Conservation (phyloP, 2,329 filamentous ascomycete genomes). For the Pseudopyricularia cyperi region DNA sequence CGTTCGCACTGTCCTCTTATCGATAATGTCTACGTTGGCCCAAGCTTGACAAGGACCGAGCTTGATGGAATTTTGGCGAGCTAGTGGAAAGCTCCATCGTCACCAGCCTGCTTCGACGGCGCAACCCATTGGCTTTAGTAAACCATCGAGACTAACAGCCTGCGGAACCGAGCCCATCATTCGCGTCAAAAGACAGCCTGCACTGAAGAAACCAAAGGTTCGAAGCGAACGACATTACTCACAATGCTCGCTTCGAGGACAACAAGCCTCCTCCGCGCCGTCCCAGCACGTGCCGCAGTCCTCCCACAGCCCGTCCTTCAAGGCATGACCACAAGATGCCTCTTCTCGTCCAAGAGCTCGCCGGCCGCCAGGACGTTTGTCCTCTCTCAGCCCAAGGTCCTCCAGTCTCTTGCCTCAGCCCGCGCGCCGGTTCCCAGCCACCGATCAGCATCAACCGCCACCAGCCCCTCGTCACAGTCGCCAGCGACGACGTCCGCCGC, state of each 20-base stretch:
- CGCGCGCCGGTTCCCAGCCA: conserved; percentile 3
- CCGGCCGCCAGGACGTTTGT: background rate
- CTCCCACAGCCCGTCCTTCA: background rate
- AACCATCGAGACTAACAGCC: background rate
- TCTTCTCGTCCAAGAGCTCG: background rate
- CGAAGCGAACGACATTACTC: background rate
- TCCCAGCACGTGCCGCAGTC: background rate
- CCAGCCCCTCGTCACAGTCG: conserved; percentile 6
- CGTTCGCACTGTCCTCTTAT: background rate
- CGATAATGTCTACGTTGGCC: background rate
- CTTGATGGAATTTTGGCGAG: background rate
- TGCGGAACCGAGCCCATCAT: too few species aligned
- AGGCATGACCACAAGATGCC: background rate
- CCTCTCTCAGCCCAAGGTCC: background rate
- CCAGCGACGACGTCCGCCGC: conserved; percentile 15
- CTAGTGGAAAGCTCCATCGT: background rate
- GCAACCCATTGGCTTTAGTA: background rate
- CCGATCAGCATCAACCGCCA: conserved; percentile 6
- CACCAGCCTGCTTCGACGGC: too few species aligned
- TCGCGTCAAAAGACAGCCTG: too few species aligned
- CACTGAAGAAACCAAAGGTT: background rate
- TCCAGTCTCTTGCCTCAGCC: conserved; percentile 7
- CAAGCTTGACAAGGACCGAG: background rate
- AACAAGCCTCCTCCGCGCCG: background rate
- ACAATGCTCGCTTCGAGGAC: conserved; percentile 3